A percentile compares a stretch with the other conserved stretches of the same genome.
Evolutionary conservation across 2,329 filamentous ascomycete genomes (phyloP).

Genomic region (Alternaria atra): DNA sequence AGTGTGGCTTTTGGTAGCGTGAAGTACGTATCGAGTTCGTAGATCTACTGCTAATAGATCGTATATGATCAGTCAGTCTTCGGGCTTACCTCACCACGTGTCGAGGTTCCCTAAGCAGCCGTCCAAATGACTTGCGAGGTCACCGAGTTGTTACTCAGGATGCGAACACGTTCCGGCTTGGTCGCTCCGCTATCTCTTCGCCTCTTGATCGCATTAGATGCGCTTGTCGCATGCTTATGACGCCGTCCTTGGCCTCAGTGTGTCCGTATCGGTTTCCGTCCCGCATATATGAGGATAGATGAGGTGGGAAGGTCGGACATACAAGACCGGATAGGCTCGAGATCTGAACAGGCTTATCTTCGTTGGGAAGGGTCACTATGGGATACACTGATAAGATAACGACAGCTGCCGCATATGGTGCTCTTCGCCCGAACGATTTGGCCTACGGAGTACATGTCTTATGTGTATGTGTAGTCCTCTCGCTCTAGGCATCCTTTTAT

Average conservation of each 20-base stretch:
- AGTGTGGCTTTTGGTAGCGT: conserved; percentile 1
- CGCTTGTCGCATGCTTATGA: conserved; percentile 1
- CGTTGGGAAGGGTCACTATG: not conserved
- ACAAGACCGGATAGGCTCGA: conserved; percentile 1
- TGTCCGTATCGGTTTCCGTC: not conserved
- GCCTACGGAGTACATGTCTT: not conserved
- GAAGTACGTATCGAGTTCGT: conserved; percentile 10
- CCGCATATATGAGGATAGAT: conserved; percentile 1
- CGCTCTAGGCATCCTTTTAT: not conserved
- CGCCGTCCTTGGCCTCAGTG: conserved; percentile 3
- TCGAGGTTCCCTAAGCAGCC: conserved; percentile 33
- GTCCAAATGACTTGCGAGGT: conserved; percentile 41
- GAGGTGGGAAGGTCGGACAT: conserved; percentile 8
- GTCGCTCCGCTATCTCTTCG: conserved; percentile 20
- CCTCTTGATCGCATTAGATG: conserved; percentile 12
- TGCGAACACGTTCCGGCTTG: conserved; percentile 43
- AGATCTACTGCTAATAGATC: conserved; percentile 12
- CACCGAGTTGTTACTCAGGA: conserved; percentile 38
- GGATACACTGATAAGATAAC: conserved; percentile 11
- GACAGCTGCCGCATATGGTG: conserved; percentile 3
- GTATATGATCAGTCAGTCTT: conserved; percentile 24
- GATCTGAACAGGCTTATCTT: conserved; percentile 1
- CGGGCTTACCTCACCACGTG: conserved; percentile 47
- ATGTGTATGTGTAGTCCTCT: not conserved
- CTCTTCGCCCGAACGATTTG: not conserved